Evolutionary conservation across 306 rosid genomes (phyloP).

Genomic region (Corylus americana): DNA sequence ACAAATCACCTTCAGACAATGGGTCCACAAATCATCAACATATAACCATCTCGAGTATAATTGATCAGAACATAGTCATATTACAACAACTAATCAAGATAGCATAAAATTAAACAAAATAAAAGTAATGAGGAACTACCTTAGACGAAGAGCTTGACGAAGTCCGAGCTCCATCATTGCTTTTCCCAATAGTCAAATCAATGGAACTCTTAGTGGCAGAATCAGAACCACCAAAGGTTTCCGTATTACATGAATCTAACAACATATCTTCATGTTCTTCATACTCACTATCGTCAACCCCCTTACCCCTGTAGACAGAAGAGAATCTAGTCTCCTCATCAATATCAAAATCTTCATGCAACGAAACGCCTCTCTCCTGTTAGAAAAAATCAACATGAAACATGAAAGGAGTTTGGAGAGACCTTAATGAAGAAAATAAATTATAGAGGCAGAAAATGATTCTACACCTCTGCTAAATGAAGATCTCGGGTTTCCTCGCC

Average conservation of each 20-base stretch:
- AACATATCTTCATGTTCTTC: slow-evolving; percentile 61
- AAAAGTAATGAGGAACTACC: slow-evolving; percentile 46
- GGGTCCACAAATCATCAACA: not conserved
- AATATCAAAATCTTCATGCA: slow-evolving; percentile 55
- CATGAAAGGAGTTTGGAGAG: slow-evolving; percentile 24
- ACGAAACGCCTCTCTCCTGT: slow-evolving; percentile 84
- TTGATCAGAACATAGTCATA: not conserved
- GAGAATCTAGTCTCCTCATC: slow-evolving; percentile 96
- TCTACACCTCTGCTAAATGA: slow-evolving; percentile 84
- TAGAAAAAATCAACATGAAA: slow-evolving; percentile 31
- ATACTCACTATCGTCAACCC: slow-evolving; percentile 68
- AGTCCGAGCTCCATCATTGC: slow-evolving; percentile 49
- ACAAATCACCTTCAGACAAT: not conserved
- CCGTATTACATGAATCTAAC: slow-evolving; percentile 65
- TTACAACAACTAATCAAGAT: not conserved
- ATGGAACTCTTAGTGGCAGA: slow-evolving; percentile 37
- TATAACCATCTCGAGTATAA: not conserved
- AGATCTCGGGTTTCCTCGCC: slow-evolving; percentile 93
- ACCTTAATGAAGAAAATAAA: slow-evolving; percentile 7
- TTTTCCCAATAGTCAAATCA: slow-evolving; percentile 50
- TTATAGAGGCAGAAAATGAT: slow-evolving; percentile 10
- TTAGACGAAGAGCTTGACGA: slow-evolving; percentile 46
- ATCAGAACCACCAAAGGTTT: slow-evolving; percentile 68
- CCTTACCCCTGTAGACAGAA: slow-evolving; percentile 73
- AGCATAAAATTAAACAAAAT: slow-evolving; percentile 7